Base-by-base conservation (phyloP, 257 asterid species). In the Osmanthus fragrans region DNA sequence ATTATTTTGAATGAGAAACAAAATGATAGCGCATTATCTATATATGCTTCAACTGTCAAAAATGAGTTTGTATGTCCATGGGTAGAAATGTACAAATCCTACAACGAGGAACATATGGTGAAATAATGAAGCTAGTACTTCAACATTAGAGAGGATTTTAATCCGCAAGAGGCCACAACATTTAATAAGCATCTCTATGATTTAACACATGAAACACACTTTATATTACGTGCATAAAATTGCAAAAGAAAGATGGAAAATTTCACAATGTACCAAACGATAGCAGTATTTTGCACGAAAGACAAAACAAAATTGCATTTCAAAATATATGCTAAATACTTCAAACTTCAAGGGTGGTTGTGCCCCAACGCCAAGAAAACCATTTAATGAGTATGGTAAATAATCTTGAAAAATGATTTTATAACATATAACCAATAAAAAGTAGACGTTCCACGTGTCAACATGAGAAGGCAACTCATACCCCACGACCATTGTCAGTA, bases 401-500 rank as follows among this genome's bases (percentile, higher is more conserved):
- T 66, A 21, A 32, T 67, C 71, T 29, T 18, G 10, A 64, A 70
- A 72, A 68, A n/a, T 56, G 75, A 72, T 58, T 39, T 5, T 40
- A 32, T 69, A 34, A 33, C 72, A 54, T 15, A 37, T 10, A 68
- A 77, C 18, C 23, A 65, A 71, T 49, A 40, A 18, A 75, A 60
- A 16, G 51, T 54, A 75, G 42, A 42, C 58, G 40, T 45, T 32
- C 33, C 49, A 63, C 37, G 21, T 58, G 42, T 71, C 71, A 71
- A 79, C 25, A 66, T 37, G 40, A 83, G 45, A 72, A 81, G 63
- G 74, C 74, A 83, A 85, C 66, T 15, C 93, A 76, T 92, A 95
- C 99, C 97, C 99, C 99, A 80, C 97, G 97, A 8, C 99, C 99
- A 75, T 96, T 84, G 81, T 96, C 99, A 34, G 94, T 88, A 78